Conservation (phyloP, 768 basidiomycete genomes). For the Suillus cothurnatus region DNA sequence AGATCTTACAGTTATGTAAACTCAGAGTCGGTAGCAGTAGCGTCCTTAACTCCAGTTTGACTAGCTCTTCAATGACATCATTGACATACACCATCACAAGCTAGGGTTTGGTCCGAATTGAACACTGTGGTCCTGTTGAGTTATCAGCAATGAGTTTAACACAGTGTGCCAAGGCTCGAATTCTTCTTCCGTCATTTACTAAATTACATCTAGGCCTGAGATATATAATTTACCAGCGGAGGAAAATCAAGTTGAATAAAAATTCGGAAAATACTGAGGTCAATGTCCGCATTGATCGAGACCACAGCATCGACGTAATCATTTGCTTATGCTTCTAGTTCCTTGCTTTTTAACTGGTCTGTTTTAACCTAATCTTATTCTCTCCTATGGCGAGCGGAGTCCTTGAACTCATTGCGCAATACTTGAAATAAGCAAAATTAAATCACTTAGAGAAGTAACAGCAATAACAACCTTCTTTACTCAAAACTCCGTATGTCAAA, state of each 20-base stretch:
- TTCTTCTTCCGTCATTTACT: not conserved
- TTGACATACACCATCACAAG: too few species aligned
- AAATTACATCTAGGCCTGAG: not conserved
- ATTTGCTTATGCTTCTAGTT: not conserved
- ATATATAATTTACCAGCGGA: not conserved
- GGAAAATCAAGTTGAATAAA: not conserved
- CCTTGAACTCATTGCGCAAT: not conserved
- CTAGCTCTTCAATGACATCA: not conserved
- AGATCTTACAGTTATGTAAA: too few species aligned
- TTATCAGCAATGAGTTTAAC: not conserved
- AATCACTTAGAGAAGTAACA: not conserved
- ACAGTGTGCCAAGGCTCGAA: not conserved
- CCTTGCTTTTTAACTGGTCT: not conserved
- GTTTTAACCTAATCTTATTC: not conserved
- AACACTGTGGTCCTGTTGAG: too few species aligned
- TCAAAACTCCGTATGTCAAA: too few species aligned
- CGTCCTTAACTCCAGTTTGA: too few species aligned
- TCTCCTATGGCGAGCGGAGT: not conserved
- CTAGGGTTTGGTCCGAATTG: too few species aligned
- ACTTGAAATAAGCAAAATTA: not conserved
- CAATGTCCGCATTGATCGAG: not conserved
- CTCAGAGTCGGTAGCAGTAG: too few species aligned
- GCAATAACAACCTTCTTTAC: not conserved
- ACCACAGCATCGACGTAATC: not conserved
- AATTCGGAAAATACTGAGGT: not conserved